Evolutionary conservation across 306 rosid species (phyloP).

Genomic region (Castanea mollissima): DNA sequence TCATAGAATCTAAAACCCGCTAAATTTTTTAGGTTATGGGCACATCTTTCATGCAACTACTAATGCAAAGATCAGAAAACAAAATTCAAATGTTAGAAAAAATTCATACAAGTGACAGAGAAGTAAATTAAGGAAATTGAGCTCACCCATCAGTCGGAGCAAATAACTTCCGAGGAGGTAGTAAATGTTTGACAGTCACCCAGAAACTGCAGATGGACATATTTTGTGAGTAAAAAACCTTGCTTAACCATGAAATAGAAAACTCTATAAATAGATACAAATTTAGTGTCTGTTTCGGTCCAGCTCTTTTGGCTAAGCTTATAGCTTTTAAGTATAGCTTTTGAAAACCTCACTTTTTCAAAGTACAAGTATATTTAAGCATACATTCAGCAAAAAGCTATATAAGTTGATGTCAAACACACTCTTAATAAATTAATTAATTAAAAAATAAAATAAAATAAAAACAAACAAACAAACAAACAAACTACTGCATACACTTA

Average conservation of each 20-base stretch:
- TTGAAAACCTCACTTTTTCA: no score
- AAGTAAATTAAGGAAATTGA: not conserved
- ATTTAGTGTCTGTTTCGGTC: not conserved
- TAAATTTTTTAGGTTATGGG: not conserved
- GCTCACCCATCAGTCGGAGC: slow-evolving; percentile 2
- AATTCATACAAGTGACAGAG: not conserved
- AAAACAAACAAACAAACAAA: no score
- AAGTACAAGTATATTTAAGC: no score
- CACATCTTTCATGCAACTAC: not conserved
- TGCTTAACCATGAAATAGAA: not conserved
- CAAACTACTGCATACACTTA: no score
- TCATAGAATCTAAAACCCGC: not conserved
- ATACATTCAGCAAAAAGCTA: no score
- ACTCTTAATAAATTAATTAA: no score
- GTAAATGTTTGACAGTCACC: not conserved
- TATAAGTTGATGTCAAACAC: no score
- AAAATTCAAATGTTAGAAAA: not conserved
- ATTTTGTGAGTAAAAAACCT: not conserved
- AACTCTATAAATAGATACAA: not conserved
- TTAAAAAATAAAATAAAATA: no score
- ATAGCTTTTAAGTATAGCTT: no score
- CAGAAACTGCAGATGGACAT: not conserved
- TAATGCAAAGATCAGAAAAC: not conserved
- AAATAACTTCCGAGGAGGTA: not conserved
- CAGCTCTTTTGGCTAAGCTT: no score